Base-by-base conservation (phyloP, 768 basidiomycete species). In the Russula sp. region DNA sequence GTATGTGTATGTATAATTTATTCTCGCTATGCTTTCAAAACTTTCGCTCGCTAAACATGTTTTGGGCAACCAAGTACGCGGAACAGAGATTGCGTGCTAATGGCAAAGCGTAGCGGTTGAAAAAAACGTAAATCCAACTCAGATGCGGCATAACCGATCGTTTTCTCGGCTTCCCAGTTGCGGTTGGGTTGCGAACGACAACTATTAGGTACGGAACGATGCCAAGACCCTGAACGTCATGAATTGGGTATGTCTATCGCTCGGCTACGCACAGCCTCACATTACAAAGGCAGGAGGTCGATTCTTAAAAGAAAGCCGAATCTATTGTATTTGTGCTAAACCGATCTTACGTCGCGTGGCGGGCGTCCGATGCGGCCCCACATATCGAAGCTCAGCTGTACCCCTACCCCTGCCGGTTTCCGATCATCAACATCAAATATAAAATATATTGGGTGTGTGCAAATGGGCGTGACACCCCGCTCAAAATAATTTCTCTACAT, bases 221-320 rank as follows among this genome's bases (percentile, higher is more conserved):
- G 20, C 44, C 44, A 10, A 46, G 44, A 10, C 36, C n/a, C 42
- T 1, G 20, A 4, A 20, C 20, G 42, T 44, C 9, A 16, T 10
- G 20, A 9, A 34, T 30, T 32, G 32, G 32, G 34, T 34, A 34
- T 11, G 36, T 38, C 1, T 42, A 36, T 34, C 14, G 16, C 28
- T 38, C 24, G 11, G 38, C 20, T 34, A 32, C 52, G 61, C 52
- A 62, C 61, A 36, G 61, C 61, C 61, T 54, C 61, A 32, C 28
- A 30, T 32, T 40, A 46, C 44, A 48, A 40, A 26, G 22, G 10
- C 32, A 59, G 44, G 8, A 18, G 34, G 34, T 18, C 46, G 20
- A 18, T 44, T 42, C 28, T 60, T n/a, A 46, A 46, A 10, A 34
- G 34, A 22, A 30, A 49, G 18, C 7, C n/a, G 13, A 22, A 18